Conservation (phyloP, 169 alveolate species). For the Plasmodium inui region DNA sequence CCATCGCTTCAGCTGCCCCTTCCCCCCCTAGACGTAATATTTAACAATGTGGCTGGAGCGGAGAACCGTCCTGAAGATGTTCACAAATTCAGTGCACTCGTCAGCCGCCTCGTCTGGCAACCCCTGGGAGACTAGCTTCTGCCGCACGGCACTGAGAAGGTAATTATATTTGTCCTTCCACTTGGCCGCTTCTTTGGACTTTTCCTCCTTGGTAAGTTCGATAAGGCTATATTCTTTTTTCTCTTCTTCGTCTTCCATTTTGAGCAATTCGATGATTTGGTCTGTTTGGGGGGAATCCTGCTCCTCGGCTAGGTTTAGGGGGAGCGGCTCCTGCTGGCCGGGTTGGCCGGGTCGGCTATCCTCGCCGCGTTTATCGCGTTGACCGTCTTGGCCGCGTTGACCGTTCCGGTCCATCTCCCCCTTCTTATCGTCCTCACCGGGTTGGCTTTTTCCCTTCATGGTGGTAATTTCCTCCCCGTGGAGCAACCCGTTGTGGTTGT, state of each 20-base stretch:
- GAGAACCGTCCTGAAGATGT: constrained; percentile 23
- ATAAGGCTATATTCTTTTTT: constrained; percentile 32
- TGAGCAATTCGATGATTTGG: constrained; percentile 11
- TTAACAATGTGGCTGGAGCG: constrained; percentile 21
- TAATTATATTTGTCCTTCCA: constrained; percentile 30
- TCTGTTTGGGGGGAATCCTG: background rate
- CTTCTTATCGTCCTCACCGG: background rate
- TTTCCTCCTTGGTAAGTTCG: constrained; percentile 50
- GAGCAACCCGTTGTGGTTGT: constrained; percentile 40
- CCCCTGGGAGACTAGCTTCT: background rate
- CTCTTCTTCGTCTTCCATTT: constrained; percentile 42
- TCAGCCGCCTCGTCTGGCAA: background rate
- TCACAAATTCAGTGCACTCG: constrained; percentile 47
- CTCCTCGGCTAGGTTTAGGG: background rate
- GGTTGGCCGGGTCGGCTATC: too few species aligned
- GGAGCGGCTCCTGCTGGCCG: background rate
- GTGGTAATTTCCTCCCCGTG: background rate
- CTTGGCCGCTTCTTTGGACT: constrained; percentile 17
- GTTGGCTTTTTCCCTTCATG: background rate
- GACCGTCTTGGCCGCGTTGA: background rate
- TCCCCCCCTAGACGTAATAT: constrained; percentile 14
- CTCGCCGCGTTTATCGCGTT: too few species aligned
- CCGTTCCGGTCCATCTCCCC: background rate
- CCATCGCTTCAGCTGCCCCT: background rate
- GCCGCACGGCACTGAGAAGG: constrained; percentile 15